A percentile compares a stretch with the other conserved stretches of the same genome.
phyloP scores from a whole-genome alignment of 2,329 filamentous ascomycete genomes.

The Botrytis medusae region DNA sequence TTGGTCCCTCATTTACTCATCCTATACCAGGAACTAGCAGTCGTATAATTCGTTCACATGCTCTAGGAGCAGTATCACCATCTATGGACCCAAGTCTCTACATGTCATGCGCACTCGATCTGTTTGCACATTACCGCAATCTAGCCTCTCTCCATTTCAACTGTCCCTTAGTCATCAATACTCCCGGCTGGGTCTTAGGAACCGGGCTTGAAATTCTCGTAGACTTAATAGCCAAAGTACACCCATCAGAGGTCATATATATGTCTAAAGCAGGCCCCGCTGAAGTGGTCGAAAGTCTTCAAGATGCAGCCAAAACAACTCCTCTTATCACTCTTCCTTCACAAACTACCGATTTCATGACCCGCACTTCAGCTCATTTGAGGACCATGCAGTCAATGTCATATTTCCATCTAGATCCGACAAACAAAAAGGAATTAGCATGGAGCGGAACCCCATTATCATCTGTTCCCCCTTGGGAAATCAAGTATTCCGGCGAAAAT shows the following conservation, averaged over 20 bases:
- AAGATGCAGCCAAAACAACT: conserved; percentile 43
- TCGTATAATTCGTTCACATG: conserved; percentile 60
- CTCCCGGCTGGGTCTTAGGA: conserved; percentile 71
- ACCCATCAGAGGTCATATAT: conserved; percentile 64
- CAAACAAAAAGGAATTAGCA: conserved; percentile 27
- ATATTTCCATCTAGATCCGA: conserved; percentile 63
- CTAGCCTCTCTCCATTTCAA: conserved; percentile 43
- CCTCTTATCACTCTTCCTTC: conserved; percentile 57
- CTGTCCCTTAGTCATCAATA: conserved; percentile 68
- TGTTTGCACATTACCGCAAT: conserved; percentile 58
- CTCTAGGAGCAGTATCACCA: conserved; percentile 64
- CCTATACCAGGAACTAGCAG: conserved; percentile 42
- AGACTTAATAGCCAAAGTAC: conserved; percentile 53
- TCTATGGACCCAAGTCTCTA: conserved; percentile 68
- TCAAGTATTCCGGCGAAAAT: conserved; percentile 54
- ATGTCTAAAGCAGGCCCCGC: conserved; percentile 63
- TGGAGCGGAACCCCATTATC: conserved; percentile 59
- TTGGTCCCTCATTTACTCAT: conserved; percentile 68
- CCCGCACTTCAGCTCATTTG: conserved; percentile 63
- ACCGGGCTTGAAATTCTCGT: conserved; percentile 66
- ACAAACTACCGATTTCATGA: conserved; percentile 54
- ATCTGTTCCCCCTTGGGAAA: conserved; percentile 57
- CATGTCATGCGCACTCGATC: conserved; percentile 60
- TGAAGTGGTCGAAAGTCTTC: conserved; percentile 55
- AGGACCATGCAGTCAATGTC: conserved; percentile 76